These are phyloP conservation scores for Debaryomycetaceae sp. DNA, from an alignment of 1,139 yeast genomes.

Conservation along the genomic window DNA sequence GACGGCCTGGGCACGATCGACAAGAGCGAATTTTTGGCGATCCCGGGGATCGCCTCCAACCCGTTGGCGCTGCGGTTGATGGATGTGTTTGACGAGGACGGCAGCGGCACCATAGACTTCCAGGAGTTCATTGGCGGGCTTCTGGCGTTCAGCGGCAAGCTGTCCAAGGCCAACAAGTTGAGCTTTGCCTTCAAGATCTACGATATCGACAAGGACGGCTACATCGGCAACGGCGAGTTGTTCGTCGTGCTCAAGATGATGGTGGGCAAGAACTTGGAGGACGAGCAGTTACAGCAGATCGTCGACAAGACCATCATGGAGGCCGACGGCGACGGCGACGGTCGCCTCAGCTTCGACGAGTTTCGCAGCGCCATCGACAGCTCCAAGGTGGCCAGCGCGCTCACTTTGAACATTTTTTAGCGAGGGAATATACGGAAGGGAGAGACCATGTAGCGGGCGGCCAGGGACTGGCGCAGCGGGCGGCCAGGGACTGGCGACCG, in stretches of 20 bases:
- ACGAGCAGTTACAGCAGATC: conserved; percentile 86
- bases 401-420: conserved; percentile 46
- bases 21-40: conserved; percentile 80
- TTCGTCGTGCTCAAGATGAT: conserved; percentile 90
- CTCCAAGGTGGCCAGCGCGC: conserved; percentile 56
- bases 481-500: too few species aligned
- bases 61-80: conserved; percentile 87
- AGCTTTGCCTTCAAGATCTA: conserved; percentile 89
- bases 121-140: conserved; percentile 90
- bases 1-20: conserved; percentile 94
- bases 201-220: conserved; percentile 95
- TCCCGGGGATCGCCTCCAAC: conserved; percentile 88
- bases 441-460: background rate
- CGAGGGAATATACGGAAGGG: background rate
- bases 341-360: conserved; percentile 81
- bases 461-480: background rate
- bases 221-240: conserved; percentile 89
- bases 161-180: conserved; percentile 78
- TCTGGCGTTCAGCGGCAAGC: conserved; percentile 87
- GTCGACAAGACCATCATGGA: conserved; percentile 96
- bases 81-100: conserved; percentile 93
- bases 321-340: conserved; percentile 90
- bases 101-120: conserved; percentile 91
- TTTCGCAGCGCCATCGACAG: conserved; percentile 72
- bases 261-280: conserved; percentile 91